Conservation (phyloP, 2,329 filamentous ascomycete species). For the Hyphodiscus sp. region DNA sequence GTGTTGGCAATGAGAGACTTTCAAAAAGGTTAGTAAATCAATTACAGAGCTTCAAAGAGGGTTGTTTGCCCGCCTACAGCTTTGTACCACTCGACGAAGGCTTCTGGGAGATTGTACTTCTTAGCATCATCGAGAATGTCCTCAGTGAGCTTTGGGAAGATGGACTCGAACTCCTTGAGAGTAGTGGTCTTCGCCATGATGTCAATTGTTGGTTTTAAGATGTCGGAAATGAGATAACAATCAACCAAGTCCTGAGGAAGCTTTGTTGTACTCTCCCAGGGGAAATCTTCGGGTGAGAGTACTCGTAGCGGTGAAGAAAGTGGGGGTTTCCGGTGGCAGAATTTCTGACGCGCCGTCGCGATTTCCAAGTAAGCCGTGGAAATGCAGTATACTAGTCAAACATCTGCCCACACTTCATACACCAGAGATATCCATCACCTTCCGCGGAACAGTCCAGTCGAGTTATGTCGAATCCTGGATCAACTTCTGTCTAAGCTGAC, state of each 20-base stretch:
- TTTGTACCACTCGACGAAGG: constrained; percentile 81
- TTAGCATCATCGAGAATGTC: constrained; percentile 74
- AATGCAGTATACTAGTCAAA: background rate
- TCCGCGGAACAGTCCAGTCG: background rate
- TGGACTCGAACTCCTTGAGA: constrained; percentile 78
- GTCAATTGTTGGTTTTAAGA: background rate
- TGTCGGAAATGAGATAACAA: background rate
- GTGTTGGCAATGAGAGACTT: constrained; percentile 82
- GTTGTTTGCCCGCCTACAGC: constrained; percentile 12
- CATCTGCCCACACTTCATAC: background rate
- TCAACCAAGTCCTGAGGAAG: background rate
- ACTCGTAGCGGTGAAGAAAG: constrained; percentile 8
- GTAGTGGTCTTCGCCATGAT: constrained; percentile 65
- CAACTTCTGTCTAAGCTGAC: background rate
- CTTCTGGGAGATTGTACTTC: constrained; percentile 74
- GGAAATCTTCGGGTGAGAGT: too few species aligned
- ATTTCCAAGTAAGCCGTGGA: constrained; percentile 2
- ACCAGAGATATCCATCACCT: background rate
- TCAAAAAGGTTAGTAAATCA: constrained; percentile 4
- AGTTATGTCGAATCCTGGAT: background rate
- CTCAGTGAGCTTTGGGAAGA: constrained; percentile 81
- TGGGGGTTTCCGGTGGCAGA: constrained; percentile 5
- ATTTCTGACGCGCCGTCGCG: constrained; percentile 1
- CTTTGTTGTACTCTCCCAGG: background rate
- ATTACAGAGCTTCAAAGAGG: background rate